Evolutionary conservation across 345 rosid genomes (phyloP).

Genomic region (Euphorbia pulcherrima): DNA sequence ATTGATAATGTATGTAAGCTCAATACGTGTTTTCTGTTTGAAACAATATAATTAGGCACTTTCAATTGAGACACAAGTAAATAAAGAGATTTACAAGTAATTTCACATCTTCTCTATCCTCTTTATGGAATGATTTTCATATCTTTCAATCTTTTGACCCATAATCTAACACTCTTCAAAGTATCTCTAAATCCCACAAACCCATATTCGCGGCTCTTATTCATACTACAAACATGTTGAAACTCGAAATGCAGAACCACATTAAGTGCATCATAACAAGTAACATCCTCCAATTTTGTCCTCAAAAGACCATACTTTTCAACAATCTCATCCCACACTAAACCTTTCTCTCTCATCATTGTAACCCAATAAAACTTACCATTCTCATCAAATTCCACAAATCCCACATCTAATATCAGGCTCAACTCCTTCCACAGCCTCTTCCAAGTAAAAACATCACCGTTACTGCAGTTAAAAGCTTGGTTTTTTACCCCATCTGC

Average conservation of each 20-base stretch:
- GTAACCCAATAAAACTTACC: slow-evolving; percentile 26
- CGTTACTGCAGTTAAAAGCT: slow-evolving; percentile 38
- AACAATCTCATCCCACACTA: slow-evolving; percentile 38
- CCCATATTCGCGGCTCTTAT: slow-evolving; percentile 40
- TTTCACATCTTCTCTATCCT: background rate
- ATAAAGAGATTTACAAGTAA: too few species aligned
- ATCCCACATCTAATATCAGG: slow-evolving; percentile 25
- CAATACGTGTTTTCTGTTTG: too few species aligned
- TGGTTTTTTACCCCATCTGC: slow-evolving; percentile 16
- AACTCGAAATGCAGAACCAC: slow-evolving; percentile 23
- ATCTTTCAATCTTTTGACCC: slow-evolving; percentile 31
- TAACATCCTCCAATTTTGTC: slow-evolving; percentile 33
- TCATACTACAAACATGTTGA: slow-evolving; percentile 44
- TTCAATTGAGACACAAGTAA: too few species aligned
- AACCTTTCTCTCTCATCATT: slow-evolving; percentile 21
- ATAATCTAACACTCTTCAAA: slow-evolving; percentile 17
- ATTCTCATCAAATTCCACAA: slow-evolving; percentile 24
- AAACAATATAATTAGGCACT: too few species aligned
- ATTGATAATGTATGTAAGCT: too few species aligned
- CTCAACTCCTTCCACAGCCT: slow-evolving; percentile 30
- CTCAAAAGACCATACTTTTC: slow-evolving; percentile 22
- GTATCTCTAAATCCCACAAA: slow-evolving; percentile 28
- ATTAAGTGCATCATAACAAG: slow-evolving; percentile 23
- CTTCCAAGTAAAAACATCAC: slow-evolving; percentile 34
- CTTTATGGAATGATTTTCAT: slow-evolving; percentile 36